These are phyloP conservation scores for Peterozyma toletana DNA, from an alignment of 805 yeast species.

Conservation along the genomic window DNA sequence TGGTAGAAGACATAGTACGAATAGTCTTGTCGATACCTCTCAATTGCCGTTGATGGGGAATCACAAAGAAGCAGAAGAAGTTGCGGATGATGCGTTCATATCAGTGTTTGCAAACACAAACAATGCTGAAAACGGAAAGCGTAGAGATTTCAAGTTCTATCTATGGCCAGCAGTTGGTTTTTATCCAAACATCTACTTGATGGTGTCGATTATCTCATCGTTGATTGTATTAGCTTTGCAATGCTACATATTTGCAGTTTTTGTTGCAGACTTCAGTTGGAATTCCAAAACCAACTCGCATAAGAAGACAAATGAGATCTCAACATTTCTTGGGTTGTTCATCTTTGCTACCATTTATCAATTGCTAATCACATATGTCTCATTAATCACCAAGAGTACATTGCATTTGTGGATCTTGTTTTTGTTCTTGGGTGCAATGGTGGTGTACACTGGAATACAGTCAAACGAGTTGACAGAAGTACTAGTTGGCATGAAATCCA, in stretches of 20 bases:
- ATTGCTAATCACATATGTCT: constrained; percentile 26
- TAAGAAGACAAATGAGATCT: constrained; percentile 16
- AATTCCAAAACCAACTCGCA: constrained; percentile 10
- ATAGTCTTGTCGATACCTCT: too few species aligned
- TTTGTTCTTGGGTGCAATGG: constrained; percentile 31
- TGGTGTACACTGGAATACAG: constrained; percentile 37
- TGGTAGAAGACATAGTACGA: not conserved
- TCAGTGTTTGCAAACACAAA: too few species aligned
- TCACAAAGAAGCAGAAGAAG: too few species aligned
- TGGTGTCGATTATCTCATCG: constrained; percentile 26
- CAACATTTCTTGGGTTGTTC: constrained; percentile 33
- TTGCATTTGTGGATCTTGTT: constrained; percentile 27
- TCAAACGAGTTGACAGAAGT: constrained; percentile 24
- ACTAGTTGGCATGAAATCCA: constrained; percentile 13
- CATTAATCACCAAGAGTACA: constrained; percentile 27
- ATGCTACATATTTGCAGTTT: constrained; percentile 30
- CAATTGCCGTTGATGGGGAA: too few species aligned
- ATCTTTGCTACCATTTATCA: constrained; percentile 37
- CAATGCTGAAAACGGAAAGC: too few species aligned
- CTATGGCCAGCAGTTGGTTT: too few species aligned
- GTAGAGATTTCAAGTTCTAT: too few species aligned
- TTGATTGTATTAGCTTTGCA: constrained; percentile 27
- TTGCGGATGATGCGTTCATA: too few species aligned
- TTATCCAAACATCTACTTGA: constrained; percentile 14
- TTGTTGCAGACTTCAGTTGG: constrained; percentile 20